Base-by-base conservation (phyloP, 2,329 filamentous ascomycete species). In the Paraphaeosphaeria sporulosa region DNA sequence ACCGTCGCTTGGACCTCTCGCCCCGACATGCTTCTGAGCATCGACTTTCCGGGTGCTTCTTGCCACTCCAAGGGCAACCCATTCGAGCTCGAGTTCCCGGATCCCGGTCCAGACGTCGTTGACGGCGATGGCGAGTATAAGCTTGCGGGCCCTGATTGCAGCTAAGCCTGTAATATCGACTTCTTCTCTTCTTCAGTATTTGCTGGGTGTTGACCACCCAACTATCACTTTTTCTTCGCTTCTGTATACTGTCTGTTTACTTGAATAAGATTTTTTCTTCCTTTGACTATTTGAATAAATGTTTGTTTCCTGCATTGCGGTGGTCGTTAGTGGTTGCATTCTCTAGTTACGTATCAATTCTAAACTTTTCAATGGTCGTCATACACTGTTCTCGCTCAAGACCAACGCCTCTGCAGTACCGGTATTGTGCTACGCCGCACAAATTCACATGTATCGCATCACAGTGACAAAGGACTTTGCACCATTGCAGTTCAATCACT, bases 111-210 rank as follows among this genome's bases (percentile, higher is more conserved):
- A 43, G 78, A 81, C 55, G 76, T 83, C 17, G 74, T 81, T 3
- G 54, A 68, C 19, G 81, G 81, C 9, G 80, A 82, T 67, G 80
- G 79, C 23, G 76, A 73, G 55, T 83, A 83, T 64, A 69, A 76
- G n/a, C 71, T 84, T 27, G 72, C 76, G 58, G 62, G 76, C 32
- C 80, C 81, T 21, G 65, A 54, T 47, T 76, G 74, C 10, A 50
- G 30, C 30, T 50, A 36, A 50, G 30, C 30, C 12, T 30, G 3
- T 36, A 12, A 9, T 34, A n/a, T 23, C 19, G 23, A 13, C 17
- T 50, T 50, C 17, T 17, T 50, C 15, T 19, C 27, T 32, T 34
- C 15, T 21, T 19, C 7, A 36, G 30, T 32, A 10, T 34, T 32
- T 8, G 8, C 50, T 21, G n/a, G 51, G 36, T 48, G 30, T 56